These are phyloP conservation scores for Monilinia fructigena DNA, from an alignment of 2,329 filamentous ascomycete genomes.

Conservation along the genomic window DNA sequence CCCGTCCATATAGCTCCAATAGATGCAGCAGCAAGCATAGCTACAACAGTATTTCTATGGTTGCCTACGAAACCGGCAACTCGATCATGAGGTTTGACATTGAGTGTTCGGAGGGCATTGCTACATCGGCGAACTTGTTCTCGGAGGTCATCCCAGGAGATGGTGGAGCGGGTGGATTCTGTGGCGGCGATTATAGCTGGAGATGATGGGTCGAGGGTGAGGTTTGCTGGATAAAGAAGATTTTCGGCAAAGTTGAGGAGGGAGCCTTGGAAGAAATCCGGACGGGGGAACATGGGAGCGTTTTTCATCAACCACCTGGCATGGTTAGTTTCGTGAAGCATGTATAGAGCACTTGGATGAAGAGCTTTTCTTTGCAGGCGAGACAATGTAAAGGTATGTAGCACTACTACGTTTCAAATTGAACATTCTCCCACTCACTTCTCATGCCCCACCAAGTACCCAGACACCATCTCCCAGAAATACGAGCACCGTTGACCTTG, in stretches of 20 bases:
- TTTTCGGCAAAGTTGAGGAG: slow-evolving; percentile 94
- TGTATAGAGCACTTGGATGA: background rate
- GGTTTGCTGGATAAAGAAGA: slow-evolving; percentile 72
- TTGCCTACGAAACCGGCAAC: slow-evolving; percentile 83
- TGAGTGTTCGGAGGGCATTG: slow-evolving; percentile 64
- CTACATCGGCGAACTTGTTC: slow-evolving; percentile 74
- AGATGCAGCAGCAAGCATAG: slow-evolving; percentile 79
- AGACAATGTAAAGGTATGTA: background rate
- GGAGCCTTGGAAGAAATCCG: slow-evolving; percentile 77
- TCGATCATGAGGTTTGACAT: slow-evolving; percentile 56
- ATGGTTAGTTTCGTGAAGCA: slow-evolving; percentile 11
- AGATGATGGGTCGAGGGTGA: slow-evolving; percentile 54
- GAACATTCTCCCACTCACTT: background rate
- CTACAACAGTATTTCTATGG: slow-evolving; percentile 80
- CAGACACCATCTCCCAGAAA: too few species aligned
- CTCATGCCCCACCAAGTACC: background rate
- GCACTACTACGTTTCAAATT: slow-evolving; percentile 2
- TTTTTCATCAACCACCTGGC: slow-evolving; percentile 65
- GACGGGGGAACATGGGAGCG: slow-evolving; percentile 78
- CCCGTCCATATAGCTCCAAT: slow-evolving; percentile 91
- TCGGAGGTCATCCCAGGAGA: slow-evolving; percentile 78
- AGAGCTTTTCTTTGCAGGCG: background rate
- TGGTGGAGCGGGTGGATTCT: slow-evolving; percentile 58
- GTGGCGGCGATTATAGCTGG: slow-evolving; percentile 78
- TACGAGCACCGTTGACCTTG: background rate